A percentile compares a stretch with the other conserved stretches of the same genome.
phyloP scores from a whole-genome alignment of 108 stramenopile genomes.

The Cyclotella sp. region DNA sequence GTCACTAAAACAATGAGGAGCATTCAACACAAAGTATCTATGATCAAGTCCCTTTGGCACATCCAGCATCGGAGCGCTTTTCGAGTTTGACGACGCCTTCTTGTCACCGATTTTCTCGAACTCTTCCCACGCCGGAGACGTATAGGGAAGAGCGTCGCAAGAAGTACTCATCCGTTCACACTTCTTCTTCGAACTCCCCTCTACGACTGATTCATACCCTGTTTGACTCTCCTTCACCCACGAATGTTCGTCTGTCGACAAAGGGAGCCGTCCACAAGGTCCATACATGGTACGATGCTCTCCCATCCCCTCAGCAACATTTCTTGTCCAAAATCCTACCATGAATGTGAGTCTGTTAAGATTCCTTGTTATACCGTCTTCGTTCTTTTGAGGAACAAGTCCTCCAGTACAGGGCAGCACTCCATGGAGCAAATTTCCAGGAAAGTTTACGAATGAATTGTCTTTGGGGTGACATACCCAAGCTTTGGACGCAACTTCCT shows the following conservation, averaged over 20 bases:
- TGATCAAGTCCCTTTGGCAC: constrained; percentile 77
- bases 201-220: constrained; percentile 2
- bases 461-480: constrained; percentile 68
- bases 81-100: not conserved
- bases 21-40: constrained; percentile 79
- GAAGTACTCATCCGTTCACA: not conserved
- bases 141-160: constrained; percentile 38
- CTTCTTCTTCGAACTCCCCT: constrained; percentile 7
- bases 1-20: constrained; percentile 72
- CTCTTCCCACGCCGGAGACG: constrained; percentile 80
- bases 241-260: constrained; percentile 62
- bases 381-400: not conserved
- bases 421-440: constrained; percentile 85
- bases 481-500: constrained; percentile 50
- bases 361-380: not conserved
- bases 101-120: constrained; percentile 13
- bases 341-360: constrained; percentile 64
- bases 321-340: constrained; percentile 91
- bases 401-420: constrained; percentile 83
- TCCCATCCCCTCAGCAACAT: constrained; percentile 77
- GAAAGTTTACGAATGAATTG: constrained; percentile 76
- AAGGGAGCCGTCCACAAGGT: constrained; percentile 87
- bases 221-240: constrained; percentile 64
- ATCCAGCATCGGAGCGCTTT: constrained; percentile 7
- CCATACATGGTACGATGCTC: constrained; percentile 68